Evolutionary conservation across 2,329 filamentous ascomycete genomes (phyloP).

Genomic region (Ascochyta pisi): DNA sequence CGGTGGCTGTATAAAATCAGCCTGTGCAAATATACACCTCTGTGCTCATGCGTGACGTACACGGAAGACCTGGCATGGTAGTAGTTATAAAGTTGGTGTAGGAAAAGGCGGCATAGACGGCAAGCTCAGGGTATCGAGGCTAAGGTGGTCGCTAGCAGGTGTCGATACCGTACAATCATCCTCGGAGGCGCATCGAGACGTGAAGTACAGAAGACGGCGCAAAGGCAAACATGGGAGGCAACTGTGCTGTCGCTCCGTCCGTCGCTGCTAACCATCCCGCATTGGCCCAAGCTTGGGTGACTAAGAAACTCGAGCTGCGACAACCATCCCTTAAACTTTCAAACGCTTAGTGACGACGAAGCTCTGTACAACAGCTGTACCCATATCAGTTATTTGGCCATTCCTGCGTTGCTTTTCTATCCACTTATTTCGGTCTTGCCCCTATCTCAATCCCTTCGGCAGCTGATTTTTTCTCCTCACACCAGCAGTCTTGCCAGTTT

Average conservation of each 20-base stretch:
- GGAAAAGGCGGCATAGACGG: slow-evolving; percentile 36
- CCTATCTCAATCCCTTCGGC: neutral
- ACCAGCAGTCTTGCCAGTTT: slow-evolving; percentile 25
- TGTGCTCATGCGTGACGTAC: slow-evolving; percentile 45
- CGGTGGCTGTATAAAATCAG: slow-evolving; percentile 70
- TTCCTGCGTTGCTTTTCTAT: neutral
- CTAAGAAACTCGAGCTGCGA: slow-evolving; percentile 17
- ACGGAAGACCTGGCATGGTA: slow-evolving; percentile 59
- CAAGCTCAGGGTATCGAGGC: slow-evolving; percentile 45
- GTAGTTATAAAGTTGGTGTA: slow-evolving; percentile 26
- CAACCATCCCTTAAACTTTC: slow-evolving; percentile 1
- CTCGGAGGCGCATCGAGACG: slow-evolving; percentile 43
- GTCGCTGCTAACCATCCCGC: slow-evolving; percentile 9
- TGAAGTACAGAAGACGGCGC: slow-evolving; percentile 26
- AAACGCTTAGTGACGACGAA: neutral
- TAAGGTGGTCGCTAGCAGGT: slow-evolving; percentile 46
- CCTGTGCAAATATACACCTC: slow-evolving; percentile 5
- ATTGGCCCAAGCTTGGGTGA: slow-evolving; percentile 28
- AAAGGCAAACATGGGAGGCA: slow-evolving; percentile 23
- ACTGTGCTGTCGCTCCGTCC: slow-evolving; percentile 19
- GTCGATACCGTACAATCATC: slow-evolving; percentile 51
- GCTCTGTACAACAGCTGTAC: neutral
- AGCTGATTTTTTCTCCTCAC: neutral
- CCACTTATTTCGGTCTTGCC: slow-evolving; percentile 15
- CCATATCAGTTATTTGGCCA: neutral